Percentiles rank a stretch among this genome's conserved stretches.
Conservation (phyloP, 768 basidiomycete genomes). For the Agaricus subrufescens region DNA sequence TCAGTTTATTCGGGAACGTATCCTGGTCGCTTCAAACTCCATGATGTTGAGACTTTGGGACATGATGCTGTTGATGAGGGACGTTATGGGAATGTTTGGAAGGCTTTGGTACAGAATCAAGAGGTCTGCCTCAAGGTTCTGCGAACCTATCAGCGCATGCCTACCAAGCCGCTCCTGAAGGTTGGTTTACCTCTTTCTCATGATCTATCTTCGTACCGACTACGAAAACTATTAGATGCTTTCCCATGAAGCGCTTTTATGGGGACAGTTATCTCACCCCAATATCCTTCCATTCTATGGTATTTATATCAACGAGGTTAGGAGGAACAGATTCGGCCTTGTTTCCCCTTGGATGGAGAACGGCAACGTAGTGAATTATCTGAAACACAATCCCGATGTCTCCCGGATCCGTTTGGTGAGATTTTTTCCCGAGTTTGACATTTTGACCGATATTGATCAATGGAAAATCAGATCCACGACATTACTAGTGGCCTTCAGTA, state of each 20-base stretch:
- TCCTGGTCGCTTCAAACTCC: conserved; percentile 23
- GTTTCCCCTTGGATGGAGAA: conserved; percentile 18
- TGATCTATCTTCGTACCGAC: neutral
- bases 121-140: conserved; percentile 23
- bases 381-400: conserved; percentile 5
- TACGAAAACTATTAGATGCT: neutral
- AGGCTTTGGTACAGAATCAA: conserved; percentile 16
- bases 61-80: conserved; percentile 18
- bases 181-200: conserved; percentile 6
- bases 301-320: conserved; percentile 9
- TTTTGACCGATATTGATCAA: neutral
- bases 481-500: conserved; percentile 12
- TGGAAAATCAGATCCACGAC: conserved; percentile 8
- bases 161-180: conserved; percentile 17
- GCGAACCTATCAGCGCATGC: conserved; percentile 20
- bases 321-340: conserved; percentile 7
- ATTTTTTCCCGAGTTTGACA: neutral
- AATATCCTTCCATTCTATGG: conserved; percentile 17
- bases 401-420: conserved; percentile 10
- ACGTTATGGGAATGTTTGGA: conserved; percentile 26
- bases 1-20: conserved; percentile 21
- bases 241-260: conserved; percentile 13
- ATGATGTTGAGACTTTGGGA: conserved; percentile 11
- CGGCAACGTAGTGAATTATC: conserved; percentile 12
- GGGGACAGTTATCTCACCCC: conserved; percentile 14